Conservation (phyloP, 257 asterid species). For the Petrea volubilis region DNA sequence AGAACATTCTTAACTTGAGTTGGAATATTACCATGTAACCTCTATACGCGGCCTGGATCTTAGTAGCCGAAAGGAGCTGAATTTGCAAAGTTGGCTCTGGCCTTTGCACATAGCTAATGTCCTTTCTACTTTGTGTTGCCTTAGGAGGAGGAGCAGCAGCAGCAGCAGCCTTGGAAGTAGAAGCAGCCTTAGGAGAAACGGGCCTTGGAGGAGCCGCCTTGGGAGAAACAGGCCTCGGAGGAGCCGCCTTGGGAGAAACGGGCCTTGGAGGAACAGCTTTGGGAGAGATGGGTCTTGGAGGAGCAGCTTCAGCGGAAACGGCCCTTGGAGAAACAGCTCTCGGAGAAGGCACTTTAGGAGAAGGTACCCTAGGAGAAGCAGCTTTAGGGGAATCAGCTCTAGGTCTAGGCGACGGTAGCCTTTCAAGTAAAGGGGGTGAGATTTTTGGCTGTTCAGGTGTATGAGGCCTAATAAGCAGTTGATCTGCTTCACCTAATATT, state of each 20-base stretch:
- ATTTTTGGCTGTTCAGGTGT: constrained; percentile 42
- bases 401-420: constrained; percentile 55
- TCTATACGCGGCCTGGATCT: constrained; percentile 82
- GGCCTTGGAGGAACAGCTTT: constrained; percentile 24
- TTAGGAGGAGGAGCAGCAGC: constrained; percentile 33
- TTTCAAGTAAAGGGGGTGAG: constrained; percentile 42
- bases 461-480: constrained; percentile 57
- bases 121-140: constrained; percentile 44
- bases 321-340: constrained; percentile 45
- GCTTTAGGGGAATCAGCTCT: constrained; percentile 46
- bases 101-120: constrained; percentile 46
- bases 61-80: constrained; percentile 66
- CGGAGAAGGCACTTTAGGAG: not conserved
- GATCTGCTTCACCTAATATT: constrained; percentile 90
- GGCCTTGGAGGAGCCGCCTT: constrained; percentile 27
- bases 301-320: constrained; percentile 32
- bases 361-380: constrained; percentile 37
- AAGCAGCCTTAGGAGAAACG: constrained; percentile 12
- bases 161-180: constrained; percentile 22
- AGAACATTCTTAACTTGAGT: not conserved
- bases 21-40: constrained; percentile 73
- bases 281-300: constrained; percentile 31
- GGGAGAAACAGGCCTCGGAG: constrained; percentile 30
- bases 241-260: constrained; percentile 38
- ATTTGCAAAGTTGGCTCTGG: constrained; percentile 64